These are phyloP conservation scores for Dictyostelium intermedium DNA, from an alignment of 78 protist genomes.

Conservation along the genomic window DNA sequence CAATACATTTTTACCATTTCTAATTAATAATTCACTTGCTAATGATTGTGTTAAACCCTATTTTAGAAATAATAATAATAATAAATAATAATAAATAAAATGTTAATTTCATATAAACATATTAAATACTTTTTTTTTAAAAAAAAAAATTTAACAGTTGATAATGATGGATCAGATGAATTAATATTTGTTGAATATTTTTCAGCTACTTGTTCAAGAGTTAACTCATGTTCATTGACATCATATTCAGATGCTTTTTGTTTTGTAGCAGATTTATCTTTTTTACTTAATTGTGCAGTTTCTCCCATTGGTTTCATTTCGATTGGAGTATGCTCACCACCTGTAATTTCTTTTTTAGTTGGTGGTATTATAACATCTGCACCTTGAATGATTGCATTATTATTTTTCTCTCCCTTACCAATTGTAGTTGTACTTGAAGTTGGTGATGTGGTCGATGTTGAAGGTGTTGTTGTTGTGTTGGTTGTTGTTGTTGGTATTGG, in stretches of 20 bases:
- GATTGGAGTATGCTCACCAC: not conserved
- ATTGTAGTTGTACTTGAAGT: not conserved
- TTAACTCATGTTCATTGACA: constrained; percentile 67
- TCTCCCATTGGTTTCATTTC: not conserved
- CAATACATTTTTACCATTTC: constrained; percentile 46
- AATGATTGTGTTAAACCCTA: constrained; percentile 34
- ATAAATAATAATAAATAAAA: not conserved
- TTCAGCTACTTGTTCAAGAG: constrained; percentile 32
- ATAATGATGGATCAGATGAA: constrained; percentile 30
- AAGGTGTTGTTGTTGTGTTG: not conserved
- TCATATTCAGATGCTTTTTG: constrained; percentile 72
- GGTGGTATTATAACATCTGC: not conserved
- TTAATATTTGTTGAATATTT: constrained; percentile 36
- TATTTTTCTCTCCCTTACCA: not conserved
- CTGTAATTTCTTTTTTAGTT: not conserved
- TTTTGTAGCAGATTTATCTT: not conserved
- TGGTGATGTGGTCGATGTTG: not conserved
- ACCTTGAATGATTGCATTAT: not conserved
- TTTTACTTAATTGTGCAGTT: not conserved
- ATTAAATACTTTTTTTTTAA: not conserved
- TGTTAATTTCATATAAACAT: not conserved
- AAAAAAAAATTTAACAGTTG: not conserved
- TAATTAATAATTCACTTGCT: constrained; percentile 17
- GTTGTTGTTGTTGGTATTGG: not conserved
- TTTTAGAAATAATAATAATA: not conserved